Conservation (phyloP, 2,329 filamentous ascomycete species). For the Alternaria tenuissima region DNA sequence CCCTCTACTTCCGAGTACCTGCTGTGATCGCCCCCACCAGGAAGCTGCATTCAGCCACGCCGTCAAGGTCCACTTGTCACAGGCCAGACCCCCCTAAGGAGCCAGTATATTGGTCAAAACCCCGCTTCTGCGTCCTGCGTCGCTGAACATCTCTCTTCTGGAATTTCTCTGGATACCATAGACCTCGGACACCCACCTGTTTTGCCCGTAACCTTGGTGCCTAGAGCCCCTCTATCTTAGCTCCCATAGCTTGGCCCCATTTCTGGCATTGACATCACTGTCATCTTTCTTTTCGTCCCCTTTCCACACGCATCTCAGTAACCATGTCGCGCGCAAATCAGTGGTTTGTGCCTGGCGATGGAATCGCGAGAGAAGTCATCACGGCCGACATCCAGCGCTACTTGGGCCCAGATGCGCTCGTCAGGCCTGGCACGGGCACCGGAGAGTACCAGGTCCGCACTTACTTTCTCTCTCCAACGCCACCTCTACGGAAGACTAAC, state of each 20-base stretch:
- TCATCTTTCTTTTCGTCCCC: conserved; percentile 43
- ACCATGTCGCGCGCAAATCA: conserved; percentile 52
- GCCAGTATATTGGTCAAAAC: conserved; percentile 50
- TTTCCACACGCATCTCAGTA: conserved; percentile 27
- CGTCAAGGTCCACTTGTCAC: conserved; percentile 41
- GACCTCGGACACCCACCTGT: conserved; percentile 34
- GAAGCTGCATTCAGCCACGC: conserved; percentile 41
- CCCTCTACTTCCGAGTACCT: conserved; percentile 35
- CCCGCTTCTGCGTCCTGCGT: conserved; percentile 43
- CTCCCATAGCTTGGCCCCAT: conserved; percentile 46
- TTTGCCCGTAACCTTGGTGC: conserved; percentile 37
- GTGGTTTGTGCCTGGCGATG: conserved; percentile 61
- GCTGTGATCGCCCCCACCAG: conserved; percentile 24
- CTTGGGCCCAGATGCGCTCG: conserved; percentile 60
- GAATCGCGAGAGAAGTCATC: conserved; percentile 62
- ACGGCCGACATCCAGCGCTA: conserved; percentile 62
- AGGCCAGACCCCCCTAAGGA: conserved; percentile 36
- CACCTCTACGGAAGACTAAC: conserved; percentile 16
- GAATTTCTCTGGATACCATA: conserved; percentile 36
- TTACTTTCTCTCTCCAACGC: conserved; percentile 24
- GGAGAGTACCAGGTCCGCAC: conserved; percentile 56
- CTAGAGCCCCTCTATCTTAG: conserved; percentile 41
- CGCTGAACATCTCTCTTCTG: conserved; percentile 38
- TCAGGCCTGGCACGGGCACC: conserved; percentile 57
- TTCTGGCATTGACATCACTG: conserved; percentile 49